Evolutionary conservation across 768 basidiomycete genomes (phyloP).

Genomic region (Lentinus brumalis): DNA sequence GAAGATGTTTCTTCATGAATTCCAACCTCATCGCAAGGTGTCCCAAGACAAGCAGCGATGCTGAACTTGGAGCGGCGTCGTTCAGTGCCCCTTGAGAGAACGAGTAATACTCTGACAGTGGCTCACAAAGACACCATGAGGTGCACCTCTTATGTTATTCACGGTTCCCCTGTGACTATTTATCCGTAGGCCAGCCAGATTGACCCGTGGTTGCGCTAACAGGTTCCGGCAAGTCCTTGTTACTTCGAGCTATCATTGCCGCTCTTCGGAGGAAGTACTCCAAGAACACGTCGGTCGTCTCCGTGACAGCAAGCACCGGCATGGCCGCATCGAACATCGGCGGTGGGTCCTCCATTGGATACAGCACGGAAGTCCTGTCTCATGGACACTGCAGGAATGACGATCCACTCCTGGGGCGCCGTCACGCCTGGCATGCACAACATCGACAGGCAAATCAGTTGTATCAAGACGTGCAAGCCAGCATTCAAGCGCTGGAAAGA

Average conservation of each 20-base stretch:
- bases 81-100: too few species aligned
- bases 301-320: conserved; percentile 61
- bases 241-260: conserved; percentile 58
- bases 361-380: conserved; percentile 12
- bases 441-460: conserved; percentile 48
- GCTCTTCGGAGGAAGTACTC: conserved; percentile 50
- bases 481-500: conserved; percentile 58
- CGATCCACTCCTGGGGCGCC: conserved; percentile 64
- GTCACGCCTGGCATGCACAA: conserved; percentile 52
- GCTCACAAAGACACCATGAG: too few species aligned
- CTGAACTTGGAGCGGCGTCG: too few species aligned
- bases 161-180: too few species aligned
- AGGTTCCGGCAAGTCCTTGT: conserved; percentile 69
- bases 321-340: conserved; percentile 75
- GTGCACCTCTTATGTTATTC: too few species aligned
- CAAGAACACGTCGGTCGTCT: conserved; percentile 46
- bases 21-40: too few species aligned
- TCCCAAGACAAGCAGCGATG: too few species aligned
- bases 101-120: too few species aligned
- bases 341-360: conserved; percentile 35
- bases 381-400: conserved; percentile 43
- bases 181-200: too few species aligned
- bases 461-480: conserved; percentile 54
- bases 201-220: background rate
- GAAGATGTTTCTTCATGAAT: too few species aligned